Evolutionary conservation across 1,284 basidiomycete species (phyloP).

Genomic region (Xerocomus alliaceus): DNA sequence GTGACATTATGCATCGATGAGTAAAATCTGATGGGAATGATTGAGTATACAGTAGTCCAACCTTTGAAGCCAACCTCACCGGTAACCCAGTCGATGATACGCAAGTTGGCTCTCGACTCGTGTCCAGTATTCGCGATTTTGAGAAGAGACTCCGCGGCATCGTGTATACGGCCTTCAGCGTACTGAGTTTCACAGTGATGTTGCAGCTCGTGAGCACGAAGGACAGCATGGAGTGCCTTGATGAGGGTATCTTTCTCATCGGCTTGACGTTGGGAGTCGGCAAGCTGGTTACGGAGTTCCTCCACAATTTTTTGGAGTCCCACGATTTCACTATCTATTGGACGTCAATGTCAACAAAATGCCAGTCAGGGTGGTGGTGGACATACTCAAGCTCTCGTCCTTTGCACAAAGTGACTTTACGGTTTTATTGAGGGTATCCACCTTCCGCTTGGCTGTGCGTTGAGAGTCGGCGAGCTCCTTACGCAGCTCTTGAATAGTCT

Average conservation of each 20-base stretch:
- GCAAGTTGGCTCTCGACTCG: neutral
- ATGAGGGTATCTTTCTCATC: neutral
- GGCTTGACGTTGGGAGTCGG: neutral
- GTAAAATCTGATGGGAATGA: constrained; percentile 1
- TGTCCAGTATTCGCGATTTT: neutral
- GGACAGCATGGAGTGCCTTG: neutral
- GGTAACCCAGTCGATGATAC: neutral
- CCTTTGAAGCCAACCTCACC: neutral
- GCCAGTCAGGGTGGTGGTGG: neutral
- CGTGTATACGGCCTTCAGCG: neutral
- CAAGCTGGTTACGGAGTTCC: neutral
- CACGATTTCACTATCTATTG: constrained; percentile 1
- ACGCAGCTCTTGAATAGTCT: neutral
- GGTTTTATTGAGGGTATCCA: neutral
- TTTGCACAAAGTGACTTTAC: neutral
- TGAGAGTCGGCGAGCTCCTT: neutral
- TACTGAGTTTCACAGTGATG: constrained; percentile 1
- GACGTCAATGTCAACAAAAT: neutral
- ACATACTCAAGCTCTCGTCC: constrained; percentile 3
- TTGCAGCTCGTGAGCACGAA: constrained; percentile 3
- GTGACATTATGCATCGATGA: neutral
- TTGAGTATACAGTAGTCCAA: neutral
- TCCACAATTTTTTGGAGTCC: neutral
- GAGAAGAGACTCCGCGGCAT: constrained; percentile 4
- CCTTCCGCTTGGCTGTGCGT: neutral